Evolutionary conservation across 257 asterid species (phyloP).

Genomic region (Cinchona pubescens): DNA sequence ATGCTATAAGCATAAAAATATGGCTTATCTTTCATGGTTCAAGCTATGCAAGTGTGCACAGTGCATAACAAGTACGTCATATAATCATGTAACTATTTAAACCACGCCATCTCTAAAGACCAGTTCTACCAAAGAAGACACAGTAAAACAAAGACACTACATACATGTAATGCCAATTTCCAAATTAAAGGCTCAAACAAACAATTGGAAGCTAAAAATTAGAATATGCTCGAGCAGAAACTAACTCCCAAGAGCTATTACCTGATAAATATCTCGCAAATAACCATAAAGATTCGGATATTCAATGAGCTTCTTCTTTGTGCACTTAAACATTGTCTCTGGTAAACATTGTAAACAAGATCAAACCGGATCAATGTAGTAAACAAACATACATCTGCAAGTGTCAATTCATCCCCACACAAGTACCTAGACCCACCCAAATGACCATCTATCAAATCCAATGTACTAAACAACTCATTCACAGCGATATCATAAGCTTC

Average conservation of each 20-base stretch:
- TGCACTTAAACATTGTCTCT: constrained; percentile 97
- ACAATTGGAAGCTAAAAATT: too few relatives aligned
- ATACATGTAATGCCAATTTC: background rate
- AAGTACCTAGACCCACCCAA: constrained; percentile 55
- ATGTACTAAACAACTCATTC: constrained; percentile 51
- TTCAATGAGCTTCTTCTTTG: constrained; percentile 83
- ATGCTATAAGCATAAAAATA: too few relatives aligned
- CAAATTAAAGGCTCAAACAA: background rate
- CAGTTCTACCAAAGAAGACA: too few relatives aligned
- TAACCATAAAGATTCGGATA: constrained; percentile 71
- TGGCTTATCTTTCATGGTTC: too few relatives aligned
- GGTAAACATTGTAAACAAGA: constrained; percentile 69
- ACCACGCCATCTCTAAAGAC: too few relatives aligned
- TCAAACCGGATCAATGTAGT: constrained; percentile 90
- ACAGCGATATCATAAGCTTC: constrained; percentile 74
- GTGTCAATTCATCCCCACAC: constrained; percentile 74
- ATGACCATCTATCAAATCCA: constrained; percentile 72
- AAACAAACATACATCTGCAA: constrained; percentile 88
- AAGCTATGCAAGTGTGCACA: too few relatives aligned
- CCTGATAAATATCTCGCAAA: constrained; percentile 86
- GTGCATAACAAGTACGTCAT: too few relatives aligned
- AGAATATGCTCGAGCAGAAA: too few relatives aligned
- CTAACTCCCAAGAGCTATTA: constrained; percentile 13
- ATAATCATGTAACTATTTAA: too few relatives aligned
- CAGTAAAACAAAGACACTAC: background rate